phyloP scores from a whole-genome alignment of 2,329 filamentous ascomycete genomes.

The Colletotrichum australisinense region DNA sequence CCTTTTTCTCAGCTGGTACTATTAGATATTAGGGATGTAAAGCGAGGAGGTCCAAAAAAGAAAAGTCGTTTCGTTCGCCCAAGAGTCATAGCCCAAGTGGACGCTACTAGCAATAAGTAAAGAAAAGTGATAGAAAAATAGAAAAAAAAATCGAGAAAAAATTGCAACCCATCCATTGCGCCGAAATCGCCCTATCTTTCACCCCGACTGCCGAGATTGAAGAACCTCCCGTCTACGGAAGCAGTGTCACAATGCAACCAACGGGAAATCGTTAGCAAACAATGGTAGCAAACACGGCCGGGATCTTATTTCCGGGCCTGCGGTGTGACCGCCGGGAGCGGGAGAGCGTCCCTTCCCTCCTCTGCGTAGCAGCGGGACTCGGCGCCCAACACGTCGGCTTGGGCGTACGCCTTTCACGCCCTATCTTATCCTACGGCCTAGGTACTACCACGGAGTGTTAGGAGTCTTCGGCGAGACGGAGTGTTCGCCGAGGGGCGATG shows the following conservation, averaged over 20 bases:
- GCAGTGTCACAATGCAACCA: not conserved
- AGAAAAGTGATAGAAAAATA: too few species aligned
- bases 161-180: too few species aligned
- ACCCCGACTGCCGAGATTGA: conserved; percentile 6
- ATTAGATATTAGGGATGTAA: not conserved
- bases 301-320: conserved; percentile 17
- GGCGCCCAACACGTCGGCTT: not conserved
- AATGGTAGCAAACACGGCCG: not conserved
- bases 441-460: too few species aligned
- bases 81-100: not conserved
- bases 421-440: not conserved
- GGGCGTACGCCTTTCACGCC: not conserved
- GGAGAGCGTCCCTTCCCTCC: not conserved
- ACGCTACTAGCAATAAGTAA: conserved; percentile 7
- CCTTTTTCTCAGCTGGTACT: not conserved
- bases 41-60: not conserved
- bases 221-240: not conserved
- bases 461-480: conserved; percentile 1
- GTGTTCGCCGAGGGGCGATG: not conserved
- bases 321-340: conserved; percentile 13
- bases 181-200: not conserved
- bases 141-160: too few species aligned
- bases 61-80: not conserved
- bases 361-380: not conserved
- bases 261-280: not conserved